phyloP scores from a whole-genome alignment of 495 filamentous ascomycete species.

The Neurospora cerealis region DNA sequence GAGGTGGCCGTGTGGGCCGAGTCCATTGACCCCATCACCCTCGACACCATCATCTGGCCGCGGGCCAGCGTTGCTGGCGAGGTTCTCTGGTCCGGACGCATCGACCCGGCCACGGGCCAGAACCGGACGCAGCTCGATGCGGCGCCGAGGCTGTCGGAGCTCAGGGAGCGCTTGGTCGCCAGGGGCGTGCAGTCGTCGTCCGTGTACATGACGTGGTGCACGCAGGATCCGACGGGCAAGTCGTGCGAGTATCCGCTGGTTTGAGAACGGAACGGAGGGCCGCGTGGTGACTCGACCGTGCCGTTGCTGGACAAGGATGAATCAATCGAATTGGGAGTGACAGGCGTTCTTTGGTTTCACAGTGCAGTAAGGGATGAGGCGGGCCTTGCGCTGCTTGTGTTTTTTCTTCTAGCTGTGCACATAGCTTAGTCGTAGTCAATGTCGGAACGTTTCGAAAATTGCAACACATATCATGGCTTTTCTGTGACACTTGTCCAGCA shows the following conservation, averaged over 20 bases:
- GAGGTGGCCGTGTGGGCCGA: slow-evolving; percentile 73
- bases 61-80: slow-evolving; percentile 60
- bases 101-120: slow-evolving; percentile 42
- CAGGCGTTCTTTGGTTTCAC: background rate
- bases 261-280: background rate
- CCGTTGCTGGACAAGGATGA: background rate
- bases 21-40: slow-evolving; percentile 57
- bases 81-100: slow-evolving; percentile 63
- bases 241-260: slow-evolving; percentile 18
- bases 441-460: background rate
- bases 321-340: background rate
- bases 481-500: background rate
- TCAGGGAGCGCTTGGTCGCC: slow-evolving; percentile 60
- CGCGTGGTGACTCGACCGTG: background rate
- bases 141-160: slow-evolving; percentile 53
- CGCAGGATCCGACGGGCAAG: slow-evolving; percentile 30
- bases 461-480: background rate
- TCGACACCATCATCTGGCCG: slow-evolving; percentile 71
- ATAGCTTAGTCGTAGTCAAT: background rate
- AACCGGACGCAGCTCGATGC: slow-evolving; percentile 59
- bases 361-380: background rate
- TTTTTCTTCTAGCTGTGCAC: background rate
- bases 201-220: slow-evolving; percentile 44
- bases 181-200: slow-evolving; percentile 52
- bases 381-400: background rate